Base-by-base conservation (phyloP, 345 rosid genomes). In the Camelina neglecta region DNA sequence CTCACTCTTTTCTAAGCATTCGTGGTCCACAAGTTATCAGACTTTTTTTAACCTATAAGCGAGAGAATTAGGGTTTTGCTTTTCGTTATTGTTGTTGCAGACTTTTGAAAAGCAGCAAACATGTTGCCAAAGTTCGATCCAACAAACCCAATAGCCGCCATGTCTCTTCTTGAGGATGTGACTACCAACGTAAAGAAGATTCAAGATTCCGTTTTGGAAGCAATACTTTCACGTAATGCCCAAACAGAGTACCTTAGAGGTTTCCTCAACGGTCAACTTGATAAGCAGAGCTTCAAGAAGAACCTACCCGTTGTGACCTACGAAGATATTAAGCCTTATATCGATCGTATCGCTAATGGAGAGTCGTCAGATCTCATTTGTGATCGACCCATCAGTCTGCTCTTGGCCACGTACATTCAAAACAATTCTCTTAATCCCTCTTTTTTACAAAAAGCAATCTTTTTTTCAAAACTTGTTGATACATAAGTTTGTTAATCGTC, bases 291-390 rank as follows among this genome's bases (percentile, higher is more conserved):
- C 48, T 90, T 90, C 88, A 91, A 86, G 81, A 65, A 75, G 71
- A 85, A 74, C 36, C 84, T 91, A 35, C 93, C 93, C 5, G 75
- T 91, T 60, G 95, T 93, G 48, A 84, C 83, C 58, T 93, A 91
- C 26, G 97, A 93, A 74, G 93, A 91, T 71, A 81, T 83, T 75
- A 81, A 76, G 56, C 48, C 87, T 42, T 83, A 69, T 42, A 85
- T 93, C 20, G 89, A 91, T 54, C 83, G 93, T 81, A 85, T 93
- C 21, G 90, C 96, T 61, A 80, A 81, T 64, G 97, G 98, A 50
- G 90, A 85, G 72, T 61, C 85, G 4, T 86, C 84, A 3, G 63
- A 79, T 21, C 81, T 93, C 70, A 86, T 93, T 78, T 89, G 93
- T 48, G 81, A 87, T 20, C 80, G 86, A 31, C 90, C 93, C 21